Evolutionary conservation across 2,329 filamentous ascomycete species (phyloP).

Genomic region (Pseudogymnoascus sp.): DNA sequence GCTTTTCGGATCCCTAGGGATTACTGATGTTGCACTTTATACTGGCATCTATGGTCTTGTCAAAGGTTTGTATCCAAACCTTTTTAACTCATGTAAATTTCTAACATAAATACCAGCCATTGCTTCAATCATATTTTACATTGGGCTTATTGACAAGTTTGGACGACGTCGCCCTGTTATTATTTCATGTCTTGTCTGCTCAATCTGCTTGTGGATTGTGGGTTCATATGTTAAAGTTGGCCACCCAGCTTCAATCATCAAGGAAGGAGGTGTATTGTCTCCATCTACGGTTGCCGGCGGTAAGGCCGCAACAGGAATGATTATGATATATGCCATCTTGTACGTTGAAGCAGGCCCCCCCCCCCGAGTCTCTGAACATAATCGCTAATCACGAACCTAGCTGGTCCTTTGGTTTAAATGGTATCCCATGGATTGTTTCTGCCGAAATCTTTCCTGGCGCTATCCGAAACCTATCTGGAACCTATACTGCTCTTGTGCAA

Average conservation of each 20-base stretch:
- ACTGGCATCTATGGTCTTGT: conserved; percentile 46
- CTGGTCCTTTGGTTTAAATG: conserved; percentile 27
- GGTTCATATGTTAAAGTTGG: conserved; percentile 47
- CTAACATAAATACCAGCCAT: conserved; percentile 21
- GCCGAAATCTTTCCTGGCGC: conserved; percentile 13
- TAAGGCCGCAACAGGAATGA: conserved; percentile 45
- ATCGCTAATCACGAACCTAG: neutral
- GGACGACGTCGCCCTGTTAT: conserved; percentile 38
- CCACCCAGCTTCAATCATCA: conserved; percentile 36
- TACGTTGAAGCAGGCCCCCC: neutral
- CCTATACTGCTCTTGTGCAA: conserved; percentile 9
- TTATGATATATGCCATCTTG: conserved; percentile 41
- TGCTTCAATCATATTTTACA: conserved; percentile 36
- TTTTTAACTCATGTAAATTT: neutral
- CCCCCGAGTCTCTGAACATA: neutral
- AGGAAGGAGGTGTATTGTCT: conserved; percentile 29
- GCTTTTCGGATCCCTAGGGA: conserved; percentile 38
- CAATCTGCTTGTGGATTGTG: conserved; percentile 43
- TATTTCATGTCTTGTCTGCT: conserved; percentile 41
- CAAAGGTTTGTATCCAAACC: conserved; percentile 21
- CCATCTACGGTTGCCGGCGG: conserved; percentile 39
- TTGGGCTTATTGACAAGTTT: conserved; percentile 34
- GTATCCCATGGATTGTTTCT: conserved; percentile 13
- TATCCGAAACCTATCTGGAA: conserved; percentile 10
- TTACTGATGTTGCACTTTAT: conserved; percentile 38